These are phyloP conservation scores for Lycium barbarum DNA, from an alignment of 257 asterid genomes.

Conservation along the genomic window DNA sequence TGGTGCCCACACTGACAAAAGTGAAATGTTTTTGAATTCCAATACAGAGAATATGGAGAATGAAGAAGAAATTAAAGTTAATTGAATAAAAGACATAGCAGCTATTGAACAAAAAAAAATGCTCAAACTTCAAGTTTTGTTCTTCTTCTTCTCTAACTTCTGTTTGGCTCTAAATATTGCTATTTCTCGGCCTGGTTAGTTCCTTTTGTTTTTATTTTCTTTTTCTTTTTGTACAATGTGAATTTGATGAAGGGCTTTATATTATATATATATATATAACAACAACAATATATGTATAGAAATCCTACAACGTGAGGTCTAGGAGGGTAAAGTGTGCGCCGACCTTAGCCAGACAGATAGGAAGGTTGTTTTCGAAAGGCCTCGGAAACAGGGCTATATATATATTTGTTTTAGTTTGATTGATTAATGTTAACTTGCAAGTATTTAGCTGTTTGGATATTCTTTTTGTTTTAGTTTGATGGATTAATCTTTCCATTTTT, in stretches of 20 bases:
- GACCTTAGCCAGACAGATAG: too few species aligned
- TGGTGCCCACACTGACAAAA: conserved; percentile 21
- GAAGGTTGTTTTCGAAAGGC: too few species aligned
- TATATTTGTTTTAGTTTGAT: background rate
- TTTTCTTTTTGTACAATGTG: background rate
- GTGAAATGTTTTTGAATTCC: background rate
- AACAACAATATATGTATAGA: too few species aligned
- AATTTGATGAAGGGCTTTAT: background rate
- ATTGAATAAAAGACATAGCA: background rate
- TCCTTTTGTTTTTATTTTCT: background rate
- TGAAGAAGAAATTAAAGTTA: background rate
- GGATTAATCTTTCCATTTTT: too few species aligned
- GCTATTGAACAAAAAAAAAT: background rate
- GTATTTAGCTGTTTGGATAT: background rate
- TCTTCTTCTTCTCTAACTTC: background rate
- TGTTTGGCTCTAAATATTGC: background rate
- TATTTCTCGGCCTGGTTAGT: background rate
- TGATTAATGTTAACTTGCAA: background rate
- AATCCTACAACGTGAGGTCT: too few species aligned
- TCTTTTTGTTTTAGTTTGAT: too few species aligned
- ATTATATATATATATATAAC: too few species aligned
- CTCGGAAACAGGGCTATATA: too few species aligned
- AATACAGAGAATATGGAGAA: too few species aligned
- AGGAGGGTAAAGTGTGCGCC: too few species aligned
- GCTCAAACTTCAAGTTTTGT: background rate